Base-by-base conservation (phyloP, 495 filamentous ascomycete genomes). In the Achaetomiella virescens region DNA sequence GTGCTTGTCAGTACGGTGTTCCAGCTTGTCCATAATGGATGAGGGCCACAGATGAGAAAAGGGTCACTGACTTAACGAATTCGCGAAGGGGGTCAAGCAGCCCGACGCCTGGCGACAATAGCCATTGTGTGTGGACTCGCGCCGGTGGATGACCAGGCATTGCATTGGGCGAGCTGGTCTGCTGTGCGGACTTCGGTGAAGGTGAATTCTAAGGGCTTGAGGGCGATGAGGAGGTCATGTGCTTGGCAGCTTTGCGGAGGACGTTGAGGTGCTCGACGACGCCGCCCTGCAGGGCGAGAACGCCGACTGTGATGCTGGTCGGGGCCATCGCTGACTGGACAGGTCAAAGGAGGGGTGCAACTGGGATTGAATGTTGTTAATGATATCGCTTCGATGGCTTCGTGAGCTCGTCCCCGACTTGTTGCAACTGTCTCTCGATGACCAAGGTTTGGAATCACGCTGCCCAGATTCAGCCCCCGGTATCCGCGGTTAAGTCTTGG, bases 101-200 rank as follows among this genome's bases (percentile, higher is more conserved):
- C 15, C 85, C 83, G 2, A 86, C 91, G 80, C 18, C 81, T 82
- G 10, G 93, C 93, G 17, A 97, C 88, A 17, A 98, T 79, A 3
- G 91, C 88, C 64, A 98, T 91, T 6, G 91, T 87, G 5, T n/a
- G 93, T 98, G 66, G 89, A 95, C 66, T 98, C 93, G 55, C 93
- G 95, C 40, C 93, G 93, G 6, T 95, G 93, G 57, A 98, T 79
- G 61, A 98, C 82, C 20, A 98, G 77, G 85, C 93, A 66, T 91
- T 84, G 74, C 91, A 96, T 62, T 56, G 62, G 11, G 76, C 73
- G 14, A 98, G 79, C 57, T 96, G 80, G 10, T 75, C 69, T 17
- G 81, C 69, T 29, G 85, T 97, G 50, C 91, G 87, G 44, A 98
- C 86, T 67, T 95, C 87, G 59, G 83, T 73, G 68, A 91, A 91